phyloP scores from a whole-genome alignment of 1,284 basidiomycete species.

The Phlebopus sp. region DNA sequence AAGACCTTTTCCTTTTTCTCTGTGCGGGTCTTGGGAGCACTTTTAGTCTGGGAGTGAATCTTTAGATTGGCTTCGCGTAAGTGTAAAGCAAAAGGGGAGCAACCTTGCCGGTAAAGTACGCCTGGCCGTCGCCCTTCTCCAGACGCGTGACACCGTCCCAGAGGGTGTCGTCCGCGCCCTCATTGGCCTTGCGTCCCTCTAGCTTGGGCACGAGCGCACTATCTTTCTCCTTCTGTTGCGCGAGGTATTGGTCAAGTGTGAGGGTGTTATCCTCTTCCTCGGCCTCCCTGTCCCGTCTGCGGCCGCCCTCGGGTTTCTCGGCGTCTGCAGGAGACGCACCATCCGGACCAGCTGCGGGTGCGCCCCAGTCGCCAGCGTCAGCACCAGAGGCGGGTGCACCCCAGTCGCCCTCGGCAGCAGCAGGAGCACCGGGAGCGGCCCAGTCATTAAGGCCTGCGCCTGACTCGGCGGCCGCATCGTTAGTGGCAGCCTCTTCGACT shows the following conservation, averaged over 20 bases:
- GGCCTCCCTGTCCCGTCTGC: conserved; percentile 49
- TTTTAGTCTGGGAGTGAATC: conserved; percentile 45
- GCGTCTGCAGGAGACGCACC: conserved; percentile 38
- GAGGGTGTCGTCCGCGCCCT: conserved; percentile 54
- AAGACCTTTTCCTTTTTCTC: conserved; percentile 80
- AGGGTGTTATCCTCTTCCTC: conserved; percentile 95
- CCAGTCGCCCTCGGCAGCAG: conserved; percentile 25
- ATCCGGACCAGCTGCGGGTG: conserved; percentile 33
- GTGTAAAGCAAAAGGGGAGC: neutral
- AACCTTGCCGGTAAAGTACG: conserved; percentile 79
- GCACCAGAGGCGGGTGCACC: conserved; percentile 24
- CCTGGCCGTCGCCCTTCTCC: conserved; percentile 57
- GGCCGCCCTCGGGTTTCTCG: conserved; percentile 39
- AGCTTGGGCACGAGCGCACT: conserved; percentile 61
- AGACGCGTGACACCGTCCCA: conserved; percentile 66
- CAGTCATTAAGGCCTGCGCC: conserved; percentile 37
- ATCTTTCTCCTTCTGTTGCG: conserved; percentile 65
- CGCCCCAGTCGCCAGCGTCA: conserved; percentile 39
- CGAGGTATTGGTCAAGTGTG: conserved; percentile 81
- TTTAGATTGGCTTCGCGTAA: conserved; percentile 9
- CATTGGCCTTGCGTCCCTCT: conserved; percentile 69
- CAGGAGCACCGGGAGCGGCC: conserved; percentile 39
- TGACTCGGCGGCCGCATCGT: conserved; percentile 53
- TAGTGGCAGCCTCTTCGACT: conserved; percentile 66
- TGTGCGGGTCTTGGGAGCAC: conserved; percentile 55